Evolutionary conservation across 1,284 basidiomycete species (phyloP), one percentile per base, ranked within the genome.

Genomic region (Xerocomus nothofagi): DNA sequence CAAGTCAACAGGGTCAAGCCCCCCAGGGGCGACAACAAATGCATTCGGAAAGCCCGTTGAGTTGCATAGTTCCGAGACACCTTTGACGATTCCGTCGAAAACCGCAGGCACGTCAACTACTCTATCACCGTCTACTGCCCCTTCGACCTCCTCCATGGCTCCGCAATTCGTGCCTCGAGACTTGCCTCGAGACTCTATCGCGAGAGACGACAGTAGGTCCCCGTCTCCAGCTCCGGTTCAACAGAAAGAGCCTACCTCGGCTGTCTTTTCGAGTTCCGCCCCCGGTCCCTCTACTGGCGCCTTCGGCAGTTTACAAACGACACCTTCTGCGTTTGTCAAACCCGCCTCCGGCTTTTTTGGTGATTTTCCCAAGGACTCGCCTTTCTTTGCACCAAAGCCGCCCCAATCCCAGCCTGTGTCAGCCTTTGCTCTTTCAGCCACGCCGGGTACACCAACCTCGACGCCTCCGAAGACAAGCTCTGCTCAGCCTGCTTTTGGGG

Each of bases 311-410:
- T 57, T 74, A 11, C 63, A 65, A 26, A 62, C 70, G 9, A 68
- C 70, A 26, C 58, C 72, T 5, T 63, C 60, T 6, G 67, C 61
- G 0, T 74, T 75, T 48, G 57, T 68, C 24, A 73, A 71, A 49
- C 66, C 75, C 9, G 62, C 71, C 5, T 53, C 68, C 29, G 76
- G 76, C 0, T 71, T 72, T 54, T 70, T 74, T 17, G 61, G 55
- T 30, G 61, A 60, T 20, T 48, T 62, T n/a, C 58, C 62, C 26
- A 62, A 62, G 18, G 62, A 68, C 17, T 85, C 84, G 2, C 81
- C 82, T 1, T 85, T 83, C 67, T 75, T 78, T 61, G 76, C 77
- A 29, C 57, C 72, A 3, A 67, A 71, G 40, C 62, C 69, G 30
- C 50, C 67, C 1, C 70, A 66, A 34, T 45, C 67, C 1, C 58